Base-by-base conservation (phyloP, 192 early-diverging fungal species). In the Umbelopsis vinacea region DNA sequence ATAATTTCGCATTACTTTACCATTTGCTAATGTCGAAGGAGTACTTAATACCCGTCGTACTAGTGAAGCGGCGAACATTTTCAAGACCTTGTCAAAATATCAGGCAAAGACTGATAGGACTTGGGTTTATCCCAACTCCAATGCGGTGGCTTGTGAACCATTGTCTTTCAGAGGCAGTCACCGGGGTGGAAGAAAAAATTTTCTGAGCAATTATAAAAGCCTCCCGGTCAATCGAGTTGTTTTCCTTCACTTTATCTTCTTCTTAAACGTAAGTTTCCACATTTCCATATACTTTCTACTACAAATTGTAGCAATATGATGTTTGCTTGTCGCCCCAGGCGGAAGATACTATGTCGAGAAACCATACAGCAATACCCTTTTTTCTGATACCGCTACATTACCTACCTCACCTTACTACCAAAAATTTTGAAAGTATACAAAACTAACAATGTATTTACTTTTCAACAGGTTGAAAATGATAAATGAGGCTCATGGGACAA, bases 301-400 rank as follows among this genome's bases (percentile, higher is more conserved):
- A 3, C 46, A 10, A 10, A 3, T 3, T 15, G 54, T 57, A 57
- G 54, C 54, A 57, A 14, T 24, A 24, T 57, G 54, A 57, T 57
- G 54, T 26, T 57, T 57, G 54, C 54, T 57, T 57, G 54, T 57
- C 54, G 54, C 54, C 54, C 54, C 54, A 57, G 54, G 54, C 54
- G 54, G 54, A 57, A 57, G 23, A 57, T 14, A 57, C 11, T 29
- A 24, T 57, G 54, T 57, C 54, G 54, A 57, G 54, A 57, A 53
- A 57, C 29, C 54, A 21, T 33, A 24, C 54, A 57, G 54, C 54
- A 57, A 57, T 57, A 57, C 54, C 54, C 54, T 57, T 53, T 57
- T 26, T 11, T 26, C 54, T 57, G 54, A 57, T 26, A 29, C 54
- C 14, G 54, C 54, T 57, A 57, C 54, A 29, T 12, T 22, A 57